phyloP scores from a whole-genome alignment of 805 yeast species.

The Wickerhamiella lipophila region DNA sequence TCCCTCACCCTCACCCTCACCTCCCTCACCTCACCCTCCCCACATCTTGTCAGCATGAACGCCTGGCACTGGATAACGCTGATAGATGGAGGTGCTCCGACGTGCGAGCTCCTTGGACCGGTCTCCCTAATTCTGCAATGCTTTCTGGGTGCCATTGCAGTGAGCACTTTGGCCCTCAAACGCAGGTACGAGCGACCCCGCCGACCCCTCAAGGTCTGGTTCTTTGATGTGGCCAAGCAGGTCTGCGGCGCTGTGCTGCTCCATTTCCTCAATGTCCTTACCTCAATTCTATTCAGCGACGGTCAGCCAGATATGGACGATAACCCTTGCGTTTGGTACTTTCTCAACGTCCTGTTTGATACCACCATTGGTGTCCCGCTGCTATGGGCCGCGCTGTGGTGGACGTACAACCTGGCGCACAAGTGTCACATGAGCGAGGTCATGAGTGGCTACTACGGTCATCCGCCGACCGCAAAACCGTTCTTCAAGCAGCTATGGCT shows the following conservation, averaged over 20 bases:
- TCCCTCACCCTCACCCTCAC: background rate
- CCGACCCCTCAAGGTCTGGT: slow-evolving; percentile 82
- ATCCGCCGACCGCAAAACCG: slow-evolving; percentile 48
- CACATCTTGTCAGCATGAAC: slow-evolving; percentile 8
- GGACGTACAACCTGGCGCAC: slow-evolving; percentile 33
- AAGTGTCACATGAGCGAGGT: slow-evolving; percentile 32
- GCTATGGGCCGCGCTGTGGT: slow-evolving; percentile 41
- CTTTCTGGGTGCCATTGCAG: slow-evolving; percentile 60
- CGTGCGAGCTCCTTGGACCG: slow-evolving; percentile 68
- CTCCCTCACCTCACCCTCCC: too few species aligned
- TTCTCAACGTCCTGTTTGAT: slow-evolving; percentile 73
- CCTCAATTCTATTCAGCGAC: slow-evolving; percentile 44
- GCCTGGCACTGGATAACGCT: slow-evolving; percentile 2
- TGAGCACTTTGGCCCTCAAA: slow-evolving; percentile 61
- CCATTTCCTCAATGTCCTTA: slow-evolving; percentile 61
- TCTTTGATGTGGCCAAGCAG: slow-evolving; percentile 81
- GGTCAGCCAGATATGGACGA: slow-evolving; percentile 32
- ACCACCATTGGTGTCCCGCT: slow-evolving; percentile 90
- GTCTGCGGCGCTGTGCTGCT: slow-evolving; percentile 75
- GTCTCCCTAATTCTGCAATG: slow-evolving; percentile 71
- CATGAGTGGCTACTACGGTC: slow-evolving; percentile 50
- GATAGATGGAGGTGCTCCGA: slow-evolving; percentile 13
- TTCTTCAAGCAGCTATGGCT: slow-evolving; percentile 60
- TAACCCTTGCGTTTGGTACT: slow-evolving; percentile 92
- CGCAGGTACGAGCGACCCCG: slow-evolving; percentile 71